phyloP scores from a whole-genome alignment of 1,284 basidiomycete genomes.

The Ceratobasidium sp. region DNA sequence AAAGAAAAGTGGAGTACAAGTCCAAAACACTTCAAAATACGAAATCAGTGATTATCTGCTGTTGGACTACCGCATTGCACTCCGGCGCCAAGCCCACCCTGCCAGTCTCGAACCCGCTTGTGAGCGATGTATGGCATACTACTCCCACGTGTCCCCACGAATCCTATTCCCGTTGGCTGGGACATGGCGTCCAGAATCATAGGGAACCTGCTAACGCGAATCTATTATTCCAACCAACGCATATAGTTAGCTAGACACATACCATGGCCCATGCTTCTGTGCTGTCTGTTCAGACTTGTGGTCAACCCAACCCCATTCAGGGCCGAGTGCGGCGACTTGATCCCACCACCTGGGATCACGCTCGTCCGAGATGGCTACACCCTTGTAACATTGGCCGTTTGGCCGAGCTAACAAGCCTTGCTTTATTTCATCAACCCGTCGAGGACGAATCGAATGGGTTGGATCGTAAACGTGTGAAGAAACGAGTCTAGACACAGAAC shows the following conservation, averaged over 20 bases:
- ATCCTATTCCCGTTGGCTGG: constrained; percentile 70
- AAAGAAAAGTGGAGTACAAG: not conserved
- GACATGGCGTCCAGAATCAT: constrained; percentile 75
- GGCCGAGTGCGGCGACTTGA: constrained; percentile 64
- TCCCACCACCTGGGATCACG: constrained; percentile 71
- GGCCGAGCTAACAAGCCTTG: constrained; percentile 58
- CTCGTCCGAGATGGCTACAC: constrained; percentile 81
- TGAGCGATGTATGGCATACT: constrained; percentile 74
- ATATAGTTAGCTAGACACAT: not conserved
- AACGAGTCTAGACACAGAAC: constrained; percentile 97
- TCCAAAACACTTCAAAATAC: not conserved
- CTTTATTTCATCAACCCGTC: constrained; percentile 70
- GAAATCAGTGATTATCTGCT: constrained; percentile 24
- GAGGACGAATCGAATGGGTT: constrained; percentile 84
- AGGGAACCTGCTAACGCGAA: constrained; percentile 63
- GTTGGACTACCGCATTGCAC: constrained; percentile 65
- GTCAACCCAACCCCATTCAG: constrained; percentile 66
- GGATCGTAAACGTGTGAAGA: constrained; percentile 97
- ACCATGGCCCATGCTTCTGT: constrained; percentile 68
- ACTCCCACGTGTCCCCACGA: constrained; percentile 74
- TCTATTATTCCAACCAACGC: constrained; percentile 36
- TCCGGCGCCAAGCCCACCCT: constrained; percentile 62
- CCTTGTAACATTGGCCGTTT: constrained; percentile 61
- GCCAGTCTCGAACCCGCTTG: constrained; percentile 72
- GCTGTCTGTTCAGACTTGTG: constrained; percentile 63